A percentile compares a stretch with the other conserved stretches of the same genome.
These are phyloP conservation scores for Exutisphaerella laricina DNA, from an alignment of 2,329 filamentous ascomycete species.

Conservation along the genomic window DNA sequence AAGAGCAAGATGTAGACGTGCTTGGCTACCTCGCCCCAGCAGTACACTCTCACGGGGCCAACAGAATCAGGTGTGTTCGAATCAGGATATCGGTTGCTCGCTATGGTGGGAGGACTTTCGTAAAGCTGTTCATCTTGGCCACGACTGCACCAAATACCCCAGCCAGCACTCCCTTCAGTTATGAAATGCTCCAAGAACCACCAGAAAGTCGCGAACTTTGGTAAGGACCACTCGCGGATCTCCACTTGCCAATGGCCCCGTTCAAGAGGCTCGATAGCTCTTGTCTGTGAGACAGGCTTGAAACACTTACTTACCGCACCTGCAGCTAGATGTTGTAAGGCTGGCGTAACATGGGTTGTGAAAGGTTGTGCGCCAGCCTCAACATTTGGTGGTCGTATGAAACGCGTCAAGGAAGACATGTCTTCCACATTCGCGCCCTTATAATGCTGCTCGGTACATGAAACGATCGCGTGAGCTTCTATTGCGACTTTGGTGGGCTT, in stretches of 20 bases:
- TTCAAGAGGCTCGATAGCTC: constrained; percentile 55
- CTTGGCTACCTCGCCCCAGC: constrained; percentile 68
- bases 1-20: constrained; percentile 73
- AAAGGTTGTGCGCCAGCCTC: constrained; percentile 19
- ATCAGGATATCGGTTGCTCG: constrained; percentile 11
- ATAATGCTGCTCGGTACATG: no score
- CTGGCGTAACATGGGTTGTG: constrained; percentile 28
- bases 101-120: no score
- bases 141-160: constrained; percentile 57
- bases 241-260: constrained; percentile 72
- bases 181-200: constrained; percentile 57
- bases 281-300: constrained; percentile 36
- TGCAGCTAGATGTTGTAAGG: constrained; percentile 29
- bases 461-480: no score
- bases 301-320: constrained; percentile 29
- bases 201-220: constrained; percentile 55
- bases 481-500: no score
- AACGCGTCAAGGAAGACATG: constrained; percentile 5
- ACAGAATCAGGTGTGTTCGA: no score
- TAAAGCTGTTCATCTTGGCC: no score
- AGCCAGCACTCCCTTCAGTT: constrained; percentile 55
- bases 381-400: constrained; percentile 25
- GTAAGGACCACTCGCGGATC: constrained; percentile 49
- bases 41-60: constrained; percentile 57
- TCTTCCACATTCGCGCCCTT: no score